phyloP scores from a whole-genome alignment of 1,139 yeast genomes.

The Yarrowia galli region DNA sequence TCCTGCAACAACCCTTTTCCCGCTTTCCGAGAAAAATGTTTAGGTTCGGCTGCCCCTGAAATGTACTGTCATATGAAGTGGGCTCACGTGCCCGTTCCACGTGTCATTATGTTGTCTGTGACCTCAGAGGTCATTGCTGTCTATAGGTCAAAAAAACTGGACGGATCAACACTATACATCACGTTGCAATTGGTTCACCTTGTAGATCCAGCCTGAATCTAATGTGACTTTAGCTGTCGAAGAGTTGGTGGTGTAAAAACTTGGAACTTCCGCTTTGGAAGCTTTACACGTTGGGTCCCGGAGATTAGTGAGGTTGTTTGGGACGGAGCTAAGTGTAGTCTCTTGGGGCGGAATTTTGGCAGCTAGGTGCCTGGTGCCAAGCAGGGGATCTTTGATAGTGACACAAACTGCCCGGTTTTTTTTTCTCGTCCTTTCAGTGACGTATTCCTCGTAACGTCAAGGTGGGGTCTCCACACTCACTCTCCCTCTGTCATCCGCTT shows the following conservation, averaged over 20 bases:
- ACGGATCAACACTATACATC: background rate
- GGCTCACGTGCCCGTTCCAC: background rate
- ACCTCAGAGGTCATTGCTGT: too few relatives aligned
- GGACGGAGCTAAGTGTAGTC: background rate
- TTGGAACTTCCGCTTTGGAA: conserved; percentile 9
- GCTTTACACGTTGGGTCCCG: background rate
- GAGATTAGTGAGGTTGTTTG: conserved; percentile 8
- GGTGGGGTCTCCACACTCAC: background rate
- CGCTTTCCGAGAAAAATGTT: conserved; percentile 25
- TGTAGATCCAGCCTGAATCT: background rate
- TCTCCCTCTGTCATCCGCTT: background rate
- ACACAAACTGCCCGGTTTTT: background rate
- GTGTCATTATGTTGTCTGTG: background rate
- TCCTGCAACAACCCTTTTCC: conserved; percentile 1
- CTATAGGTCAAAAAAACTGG: background rate
- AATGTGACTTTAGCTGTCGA: background rate
- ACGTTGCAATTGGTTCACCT: background rate
- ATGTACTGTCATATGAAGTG: background rate
- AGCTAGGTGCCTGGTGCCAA: background rate
- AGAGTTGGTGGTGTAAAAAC: background rate
- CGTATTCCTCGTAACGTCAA: too few relatives aligned
- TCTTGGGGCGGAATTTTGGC: background rate
- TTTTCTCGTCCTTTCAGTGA: too few relatives aligned
- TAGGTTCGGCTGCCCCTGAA: conserved; percentile 29
- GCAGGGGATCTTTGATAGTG: background rate